phyloP scores from a whole-genome alignment of 768 basidiomycete genomes.

The Amanita muscaria region DNA sequence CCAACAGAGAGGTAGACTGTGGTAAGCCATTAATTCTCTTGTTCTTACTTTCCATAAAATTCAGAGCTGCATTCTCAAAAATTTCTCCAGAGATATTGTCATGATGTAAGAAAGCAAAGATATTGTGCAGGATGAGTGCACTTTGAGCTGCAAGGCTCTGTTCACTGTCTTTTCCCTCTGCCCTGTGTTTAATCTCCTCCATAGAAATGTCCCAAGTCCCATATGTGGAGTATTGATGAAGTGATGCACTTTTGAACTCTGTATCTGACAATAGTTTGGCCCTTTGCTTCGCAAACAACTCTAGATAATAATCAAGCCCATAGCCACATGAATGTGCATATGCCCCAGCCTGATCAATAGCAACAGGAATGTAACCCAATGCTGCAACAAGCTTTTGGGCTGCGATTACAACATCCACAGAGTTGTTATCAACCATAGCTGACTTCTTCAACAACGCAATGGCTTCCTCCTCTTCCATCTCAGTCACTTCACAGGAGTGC shows the following conservation, averaged over 20 bases:
- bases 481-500: constrained; percentile 12
- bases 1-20: too few species aligned
- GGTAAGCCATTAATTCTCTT: too few species aligned
- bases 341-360: too few species aligned
- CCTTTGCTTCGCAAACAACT: constrained; percentile 5
- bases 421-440: constrained; percentile 1
- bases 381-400: constrained; percentile 11
- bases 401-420: too few species aligned
- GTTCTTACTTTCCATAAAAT: too few species aligned
- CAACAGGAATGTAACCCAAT: constrained; percentile 6
- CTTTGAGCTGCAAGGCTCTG: too few species aligned
- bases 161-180: constrained; percentile 4
- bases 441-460: constrained; percentile 12
- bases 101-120: constrained; percentile 14
- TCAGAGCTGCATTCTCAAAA: too few species aligned
- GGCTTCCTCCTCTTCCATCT: constrained; percentile 14
- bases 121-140: constrained; percentile 12
- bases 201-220: too few species aligned
- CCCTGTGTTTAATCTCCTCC: constrained; percentile 10
- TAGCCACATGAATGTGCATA: too few species aligned
- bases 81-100: too few species aligned
- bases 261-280: constrained; percentile 9
- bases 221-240: constrained; percentile 14
- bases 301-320: constrained; percentile 13
- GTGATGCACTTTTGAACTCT: constrained; percentile 10